Evolutionary conservation across 768 basidiomycete genomes (phyloP).

Genomic region (Gymnopilus junonius): DNA sequence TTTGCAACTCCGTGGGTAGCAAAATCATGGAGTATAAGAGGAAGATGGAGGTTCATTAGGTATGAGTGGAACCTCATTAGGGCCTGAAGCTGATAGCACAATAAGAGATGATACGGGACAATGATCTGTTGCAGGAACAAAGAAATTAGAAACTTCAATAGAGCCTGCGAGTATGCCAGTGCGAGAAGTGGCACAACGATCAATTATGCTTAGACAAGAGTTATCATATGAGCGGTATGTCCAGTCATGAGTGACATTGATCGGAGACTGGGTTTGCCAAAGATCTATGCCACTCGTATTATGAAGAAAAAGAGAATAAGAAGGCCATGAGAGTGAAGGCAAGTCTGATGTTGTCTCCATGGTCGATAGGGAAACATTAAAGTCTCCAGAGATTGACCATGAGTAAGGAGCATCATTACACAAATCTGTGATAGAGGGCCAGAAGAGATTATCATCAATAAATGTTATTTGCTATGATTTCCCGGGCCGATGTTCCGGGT

Average conservation of each 20-base stretch:
- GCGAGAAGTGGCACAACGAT: neutral
- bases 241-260: neutral
- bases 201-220: neutral
- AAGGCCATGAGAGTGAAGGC: neutral
- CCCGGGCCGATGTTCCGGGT: neutral
- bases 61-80: no score
- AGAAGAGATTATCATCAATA: no score
- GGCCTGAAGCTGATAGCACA: neutral
- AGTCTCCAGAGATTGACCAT: slow-evolving; percentile 25
- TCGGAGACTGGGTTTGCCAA: neutral
- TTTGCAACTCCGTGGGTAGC: neutral
- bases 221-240: neutral
- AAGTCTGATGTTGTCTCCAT: neutral
- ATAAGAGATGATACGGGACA: neutral
- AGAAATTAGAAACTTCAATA: neutral
- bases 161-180: neutral
- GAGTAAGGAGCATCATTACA: neutral
- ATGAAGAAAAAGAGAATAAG: neutral
- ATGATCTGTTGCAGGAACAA: neutral
- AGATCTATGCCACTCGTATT: neutral
- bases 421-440: slow-evolving; percentile 6
- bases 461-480: no score
- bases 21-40: neutral
- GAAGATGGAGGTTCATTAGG: neutral
- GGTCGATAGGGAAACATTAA: slow-evolving; percentile 15